Evolutionary conservation across 2,329 filamentous ascomycete species (phyloP).

Genomic region (Penicillium corylophilum): DNA sequence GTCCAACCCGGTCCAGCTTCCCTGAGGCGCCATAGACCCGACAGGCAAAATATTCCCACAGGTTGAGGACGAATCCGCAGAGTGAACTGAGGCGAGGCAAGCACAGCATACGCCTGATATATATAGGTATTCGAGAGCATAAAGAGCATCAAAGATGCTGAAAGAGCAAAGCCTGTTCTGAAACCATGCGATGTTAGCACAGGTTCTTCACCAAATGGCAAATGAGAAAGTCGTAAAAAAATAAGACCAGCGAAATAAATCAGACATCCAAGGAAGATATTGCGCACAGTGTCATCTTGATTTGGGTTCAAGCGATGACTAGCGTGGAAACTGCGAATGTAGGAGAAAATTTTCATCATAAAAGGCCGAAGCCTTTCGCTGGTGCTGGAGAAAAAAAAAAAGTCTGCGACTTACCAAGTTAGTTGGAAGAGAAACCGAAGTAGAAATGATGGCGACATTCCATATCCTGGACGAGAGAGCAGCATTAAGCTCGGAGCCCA

Average conservation of each 20-base stretch:
- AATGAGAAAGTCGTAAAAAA: conserved; percentile 6
- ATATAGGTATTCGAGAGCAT: not conserved
- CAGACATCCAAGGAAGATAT: conserved; percentile 43
- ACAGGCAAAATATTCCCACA: not conserved
- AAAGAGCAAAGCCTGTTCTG: conserved; percentile 10
- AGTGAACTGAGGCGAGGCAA: not conserved
- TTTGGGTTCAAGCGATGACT: conserved; percentile 40
- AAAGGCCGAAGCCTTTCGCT: conserved; percentile 25
- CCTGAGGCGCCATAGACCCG: not conserved
- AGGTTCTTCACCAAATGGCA: conserved; percentile 6
- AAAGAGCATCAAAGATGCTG: not conserved
- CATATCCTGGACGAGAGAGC: not conserved
- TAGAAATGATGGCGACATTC: not conserved
- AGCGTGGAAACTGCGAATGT: conserved; percentile 46
- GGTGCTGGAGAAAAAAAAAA: conserved; percentile 13
- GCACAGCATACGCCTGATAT: not conserved
- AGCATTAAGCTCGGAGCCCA: conserved; percentile 15
- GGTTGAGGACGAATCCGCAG: not conserved
- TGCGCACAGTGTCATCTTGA: conserved; percentile 36
- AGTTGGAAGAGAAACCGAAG: conserved; percentile 9
- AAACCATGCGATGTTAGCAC: conserved; percentile 21
- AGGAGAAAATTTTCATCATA: conserved; percentile 45
- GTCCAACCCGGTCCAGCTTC: not conserved
- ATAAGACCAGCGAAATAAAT: conserved; percentile 27
- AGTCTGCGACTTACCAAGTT: conserved; percentile 22